Percentiles rank a stretch among this genome's conserved stretches.
phyloP scores from a whole-genome alignment of 495 filamentous ascomycete species.

The Hypoxylon trugodes region DNA sequence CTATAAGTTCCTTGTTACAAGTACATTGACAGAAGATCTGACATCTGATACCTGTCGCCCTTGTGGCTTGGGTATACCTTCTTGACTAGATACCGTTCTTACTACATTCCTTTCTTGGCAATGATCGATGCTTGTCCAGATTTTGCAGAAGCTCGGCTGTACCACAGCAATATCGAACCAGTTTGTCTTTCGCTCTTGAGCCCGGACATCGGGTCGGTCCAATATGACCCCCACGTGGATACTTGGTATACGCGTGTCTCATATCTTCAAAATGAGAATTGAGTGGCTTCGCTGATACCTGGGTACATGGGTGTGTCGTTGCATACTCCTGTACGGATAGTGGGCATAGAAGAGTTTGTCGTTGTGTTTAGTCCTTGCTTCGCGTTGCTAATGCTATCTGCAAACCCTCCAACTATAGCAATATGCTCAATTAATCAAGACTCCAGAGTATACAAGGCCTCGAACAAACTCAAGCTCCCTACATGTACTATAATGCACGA shows the following conservation, averaged over 20 bases:
- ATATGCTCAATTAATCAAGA: background rate
- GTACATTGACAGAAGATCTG: background rate
- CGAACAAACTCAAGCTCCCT: background rate
- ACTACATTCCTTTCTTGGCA: constrained; percentile 21
- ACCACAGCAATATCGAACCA: background rate
- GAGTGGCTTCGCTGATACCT: no score
- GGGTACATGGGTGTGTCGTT: no score
- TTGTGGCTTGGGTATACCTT: background rate
- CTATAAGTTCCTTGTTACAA: constrained; percentile 3
- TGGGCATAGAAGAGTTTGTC: no score
- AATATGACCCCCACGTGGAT: background rate
- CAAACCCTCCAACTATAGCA: no score
- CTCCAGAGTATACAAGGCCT: background rate
- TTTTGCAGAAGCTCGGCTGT: background rate
- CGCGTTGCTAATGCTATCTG: no score
- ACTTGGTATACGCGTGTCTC: no score
- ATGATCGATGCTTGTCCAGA: background rate
- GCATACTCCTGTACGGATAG: no score
- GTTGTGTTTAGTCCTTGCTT: no score
- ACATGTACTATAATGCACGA: background rate
- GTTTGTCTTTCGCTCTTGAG: background rate
- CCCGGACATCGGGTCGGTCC: background rate
- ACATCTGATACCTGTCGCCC: constrained; percentile 3
- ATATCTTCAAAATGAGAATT: background rate
- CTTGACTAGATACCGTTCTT: constrained; percentile 2